Base-by-base conservation (phyloP, 78 protist genomes). In the Polysphondylium violaceum region DNA sequence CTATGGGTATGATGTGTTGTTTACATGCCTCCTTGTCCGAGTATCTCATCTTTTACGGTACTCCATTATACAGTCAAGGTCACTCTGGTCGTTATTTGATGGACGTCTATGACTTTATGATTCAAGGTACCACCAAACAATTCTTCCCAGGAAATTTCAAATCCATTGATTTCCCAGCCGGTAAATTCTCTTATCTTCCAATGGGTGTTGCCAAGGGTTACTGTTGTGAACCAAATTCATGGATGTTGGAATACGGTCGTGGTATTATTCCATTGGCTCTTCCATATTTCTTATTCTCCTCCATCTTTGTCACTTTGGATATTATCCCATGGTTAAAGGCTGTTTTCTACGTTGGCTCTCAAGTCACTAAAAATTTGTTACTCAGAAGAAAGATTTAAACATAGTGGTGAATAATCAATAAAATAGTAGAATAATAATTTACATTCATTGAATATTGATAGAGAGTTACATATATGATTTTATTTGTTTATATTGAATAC, bases 1-100 rank as follows among this genome's bases (percentile, higher is more conserved):
- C 96, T 29, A 93, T 93, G 96, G 96, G 96, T 58, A 72, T 85
- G 29, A 93, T 93, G 96, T 58, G 69, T 19, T 71, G 88, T 40
- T 40, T 93, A 14, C 96, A 93, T 64, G 87, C 81, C n/a, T 93
- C 96, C 23, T 51, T 93, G 65, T 63, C 91, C 3, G 96, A 93
- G 67, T 93, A 93, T 61, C 31, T 93, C 33, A 93, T 93, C 58
- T 50, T 87, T 31, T 87, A 76, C 41, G 93, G 93, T n/a, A 55
- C 93, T 27, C 93, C 93, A 60, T 40, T 87, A 27, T 76, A 75
- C 78, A 55, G 74, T 19, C 86, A 75, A 73, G 93, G 93, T 31
- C 93, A 87, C 60, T 43, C 65, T 29, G 93, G 93, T 58, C 76
- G 93, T 58, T 87, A 87, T n/a, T 61, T 75, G 56, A 76, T 76